Conservation (phyloP, 208 protist species). For the Trypanosoma theileri region DNA sequence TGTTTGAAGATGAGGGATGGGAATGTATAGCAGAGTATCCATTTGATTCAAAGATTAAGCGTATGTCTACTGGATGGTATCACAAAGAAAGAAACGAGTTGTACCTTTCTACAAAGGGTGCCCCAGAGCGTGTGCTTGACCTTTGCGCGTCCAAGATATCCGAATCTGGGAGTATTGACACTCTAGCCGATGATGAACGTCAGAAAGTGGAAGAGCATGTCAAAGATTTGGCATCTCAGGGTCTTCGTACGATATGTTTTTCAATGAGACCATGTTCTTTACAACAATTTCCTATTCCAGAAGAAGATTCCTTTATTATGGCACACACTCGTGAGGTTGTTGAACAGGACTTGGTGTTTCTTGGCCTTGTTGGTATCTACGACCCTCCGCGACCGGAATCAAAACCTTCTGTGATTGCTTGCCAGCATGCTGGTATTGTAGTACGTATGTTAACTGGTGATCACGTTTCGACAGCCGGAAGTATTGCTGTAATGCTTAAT, state of each 20-base stretch:
- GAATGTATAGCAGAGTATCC: constrained; percentile 82
- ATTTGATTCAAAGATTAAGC: constrained; percentile 89
- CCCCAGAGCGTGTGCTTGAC: constrained; percentile 80
- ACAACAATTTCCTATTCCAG: constrained; percentile 56
- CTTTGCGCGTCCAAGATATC: constrained; percentile 63
- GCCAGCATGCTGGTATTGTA: constrained; percentile 86
- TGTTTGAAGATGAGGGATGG: constrained; percentile 68
- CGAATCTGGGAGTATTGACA: constrained; percentile 31
- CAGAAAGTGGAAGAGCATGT: constrained; percentile 62
- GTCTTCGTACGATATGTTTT: constrained; percentile 71
- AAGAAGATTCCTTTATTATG: constrained; percentile 50
- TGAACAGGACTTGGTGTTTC: constrained; percentile 84
- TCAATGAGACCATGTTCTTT: constrained; percentile 12
- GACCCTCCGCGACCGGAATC: constrained; percentile 90
- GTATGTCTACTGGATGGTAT: constrained; percentile 83
- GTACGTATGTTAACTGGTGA: constrained; percentile 93
- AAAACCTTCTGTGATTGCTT: constrained; percentile 74
- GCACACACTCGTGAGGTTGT: constrained; percentile 61
- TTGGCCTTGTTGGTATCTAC: constrained; percentile 92
- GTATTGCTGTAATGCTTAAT: constrained; percentile 87
- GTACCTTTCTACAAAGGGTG: constrained; percentile 88
- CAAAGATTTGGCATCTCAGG: constrained; percentile 61
- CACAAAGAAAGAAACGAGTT: constrained; percentile 52
- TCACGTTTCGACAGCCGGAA: constrained; percentile 83
- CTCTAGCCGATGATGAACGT: constrained; percentile 26